These are phyloP conservation scores for Pisolithus sp. DNA, from an alignment of 768 basidiomycete species.

Conservation along the genomic window DNA sequence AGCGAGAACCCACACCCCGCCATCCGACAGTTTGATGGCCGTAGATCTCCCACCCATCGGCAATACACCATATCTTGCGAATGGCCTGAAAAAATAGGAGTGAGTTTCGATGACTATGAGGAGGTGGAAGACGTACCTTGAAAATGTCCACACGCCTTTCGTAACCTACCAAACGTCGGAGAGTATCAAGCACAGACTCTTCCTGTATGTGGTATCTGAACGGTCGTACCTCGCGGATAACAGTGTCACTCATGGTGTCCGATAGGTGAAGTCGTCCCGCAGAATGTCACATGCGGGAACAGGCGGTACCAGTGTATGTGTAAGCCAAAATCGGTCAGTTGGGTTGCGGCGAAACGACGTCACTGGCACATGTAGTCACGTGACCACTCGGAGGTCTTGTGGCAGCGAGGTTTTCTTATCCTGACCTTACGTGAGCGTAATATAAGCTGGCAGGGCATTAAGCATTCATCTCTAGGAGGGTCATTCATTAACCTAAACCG, in stretches of 20 bases:
- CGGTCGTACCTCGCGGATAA: conserved; percentile 38
- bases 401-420: no score
- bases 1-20: conserved; percentile 78
- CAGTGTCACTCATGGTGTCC: conserved; percentile 27
- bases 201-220: neutral
- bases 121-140: conserved; percentile 35
- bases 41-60: conserved; percentile 83
- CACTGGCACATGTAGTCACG: no score
- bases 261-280: neutral
- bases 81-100: conserved; percentile 41
- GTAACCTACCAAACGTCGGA: conserved; percentile 30
- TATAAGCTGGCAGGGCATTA: no score
- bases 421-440: no score
- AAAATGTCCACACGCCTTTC: conserved; percentile 60
- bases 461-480: no score
- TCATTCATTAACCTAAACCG: no score
- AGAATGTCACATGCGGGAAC: no score
- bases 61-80: conserved; percentile 56
- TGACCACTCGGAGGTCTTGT: no score
- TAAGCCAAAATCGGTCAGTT: no score
- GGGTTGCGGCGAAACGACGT: no score
- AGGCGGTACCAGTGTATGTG: no score
- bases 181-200: no score
- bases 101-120: conserved; percentile 4
- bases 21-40: conserved; percentile 60